Base-by-base conservation (phyloP, 108 stramenopile species). In the Nannochloropsis gaditana region DNA sequence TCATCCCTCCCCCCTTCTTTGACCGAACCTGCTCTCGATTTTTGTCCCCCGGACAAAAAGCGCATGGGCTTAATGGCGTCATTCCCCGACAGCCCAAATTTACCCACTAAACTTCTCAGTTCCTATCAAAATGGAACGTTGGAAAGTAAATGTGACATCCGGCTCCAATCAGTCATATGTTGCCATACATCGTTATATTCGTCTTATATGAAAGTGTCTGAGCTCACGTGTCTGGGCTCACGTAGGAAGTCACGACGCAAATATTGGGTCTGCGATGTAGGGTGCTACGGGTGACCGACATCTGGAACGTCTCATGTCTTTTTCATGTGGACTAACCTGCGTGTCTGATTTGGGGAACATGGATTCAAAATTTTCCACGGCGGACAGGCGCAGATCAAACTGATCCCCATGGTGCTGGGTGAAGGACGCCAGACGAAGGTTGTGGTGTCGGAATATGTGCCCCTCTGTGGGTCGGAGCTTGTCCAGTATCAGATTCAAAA, bases 361-460 rank as follows among this genome's bases (percentile, higher is more conserved):
- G 84, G 90, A 89, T 43, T 95, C 83, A 93, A 97, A 92, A 84
- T 96, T 96, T 85, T 96, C 94, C 43, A 96, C 85, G 31, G 96
- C 93, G 9, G 93, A 94, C 10, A 93, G 87, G 44, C 92, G 89
- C 21, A 96, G 84, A 85, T 98, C 93, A 86, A 99, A 95, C 83
- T 94, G 94, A 83, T 97, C 96, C 11, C 94, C 93, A 84, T 94
- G 94, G 91, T 99, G 98, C 91, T 99, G 98, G 41, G 96, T 96
- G 86, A 99, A 98, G 83, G 95, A 93, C 5, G 94, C 98, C 83
- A 98, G 44, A 21, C 95, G 93, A 21, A 98, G 87, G 43, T 95
- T 92, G 19, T 93, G 89, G 88, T 99, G 95, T 11, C 95, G 92
- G 43, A 93, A 92, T 43, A 97, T 92, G 41, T 93, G 87, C 42